These are phyloP conservation scores for Cucurbita maxima DNA, from an alignment of 306 rosid genomes.

Conservation along the genomic window DNA sequence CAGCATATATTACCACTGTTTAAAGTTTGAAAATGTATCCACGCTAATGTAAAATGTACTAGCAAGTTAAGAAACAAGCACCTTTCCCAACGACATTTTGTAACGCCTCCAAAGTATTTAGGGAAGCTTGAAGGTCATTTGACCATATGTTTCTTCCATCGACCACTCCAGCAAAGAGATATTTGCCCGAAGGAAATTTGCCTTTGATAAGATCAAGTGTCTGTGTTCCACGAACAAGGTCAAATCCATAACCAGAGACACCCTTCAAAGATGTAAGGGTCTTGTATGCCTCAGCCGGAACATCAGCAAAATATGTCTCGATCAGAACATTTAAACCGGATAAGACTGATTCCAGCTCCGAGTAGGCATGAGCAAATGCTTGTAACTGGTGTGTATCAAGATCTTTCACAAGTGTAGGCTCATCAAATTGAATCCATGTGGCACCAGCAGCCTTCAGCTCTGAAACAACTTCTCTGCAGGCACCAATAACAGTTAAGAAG, in stretches of 20 bases:
- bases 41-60: background rate
- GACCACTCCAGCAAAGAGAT: constrained; percentile 75
- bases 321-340: constrained; percentile 58
- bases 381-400: constrained; percentile 53
- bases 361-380: constrained; percentile 50
- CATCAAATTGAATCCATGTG: constrained; percentile 75
- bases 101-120: constrained; percentile 31
- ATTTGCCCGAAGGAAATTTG: constrained; percentile 61
- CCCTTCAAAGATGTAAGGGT: constrained; percentile 67
- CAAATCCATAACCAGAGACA: constrained; percentile 62
- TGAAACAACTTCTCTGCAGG: constrained; percentile 54
- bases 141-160: constrained; percentile 93
- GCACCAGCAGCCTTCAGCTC: constrained; percentile 83
- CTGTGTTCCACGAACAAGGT: constrained; percentile 67
- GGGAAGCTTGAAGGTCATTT: constrained; percentile 51
- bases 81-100: constrained; percentile 65
- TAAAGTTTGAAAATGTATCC: background rate
- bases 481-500: background rate
- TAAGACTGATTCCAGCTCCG: constrained; percentile 48
- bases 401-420: constrained; percentile 68
- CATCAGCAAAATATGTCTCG: constrained; percentile 70
- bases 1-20: background rate
- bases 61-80: constrained; percentile 4
- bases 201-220: constrained; percentile 59
- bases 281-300: constrained; percentile 51